Percentiles rank a stretch among this genome's conserved stretches.
phyloP scores from a whole-genome alignment of 306 rosid species.

The Quercus dentata region DNA sequence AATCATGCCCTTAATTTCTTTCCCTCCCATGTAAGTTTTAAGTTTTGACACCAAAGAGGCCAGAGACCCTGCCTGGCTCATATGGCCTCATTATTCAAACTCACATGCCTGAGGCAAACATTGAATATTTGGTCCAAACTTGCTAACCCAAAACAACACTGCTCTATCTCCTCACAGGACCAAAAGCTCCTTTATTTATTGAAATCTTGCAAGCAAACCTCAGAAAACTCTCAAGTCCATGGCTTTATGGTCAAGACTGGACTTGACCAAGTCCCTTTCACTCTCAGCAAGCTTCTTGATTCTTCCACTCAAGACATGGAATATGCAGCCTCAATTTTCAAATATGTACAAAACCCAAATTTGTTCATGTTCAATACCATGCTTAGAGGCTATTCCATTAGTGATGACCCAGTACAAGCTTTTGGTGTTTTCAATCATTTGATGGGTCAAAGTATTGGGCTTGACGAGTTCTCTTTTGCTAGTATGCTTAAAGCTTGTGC shows the following conservation, averaged over 20 bases:
- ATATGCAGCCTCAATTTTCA: slow-evolving; percentile 64
- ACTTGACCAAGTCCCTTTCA: slow-evolving; percentile 41
- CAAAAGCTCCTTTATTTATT: slow-evolving; percentile 21
- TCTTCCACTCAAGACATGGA: slow-evolving; percentile 43
- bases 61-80: not conserved
- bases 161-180: not conserved
- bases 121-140: slow-evolving; percentile 3
- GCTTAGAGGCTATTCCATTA: slow-evolving; percentile 57
- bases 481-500: slow-evolving; percentile 54
- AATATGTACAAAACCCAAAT: slow-evolving; percentile 42
- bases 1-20: too few relatives aligned
- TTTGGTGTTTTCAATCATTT: slow-evolving; percentile 48
- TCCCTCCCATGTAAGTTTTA: too few relatives aligned
- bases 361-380: slow-evolving; percentile 70
- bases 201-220: slow-evolving; percentile 41
- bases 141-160: not conserved
- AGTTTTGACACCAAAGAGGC: not conserved
- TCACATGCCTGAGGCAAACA: not conserved
- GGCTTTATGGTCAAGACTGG: slow-evolving; percentile 50
- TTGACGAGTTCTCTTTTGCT: slow-evolving; percentile 57
- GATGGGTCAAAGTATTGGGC: slow-evolving; percentile 28
- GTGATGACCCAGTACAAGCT: slow-evolving; percentile 42
- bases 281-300: slow-evolving; percentile 61
- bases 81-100: not conserved
- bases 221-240: slow-evolving; percentile 52